Evolutionary conservation across 225 moss, liverwort and hornwort species (phyloP).

Genomic region (Sphagnum tenellum): DNA sequence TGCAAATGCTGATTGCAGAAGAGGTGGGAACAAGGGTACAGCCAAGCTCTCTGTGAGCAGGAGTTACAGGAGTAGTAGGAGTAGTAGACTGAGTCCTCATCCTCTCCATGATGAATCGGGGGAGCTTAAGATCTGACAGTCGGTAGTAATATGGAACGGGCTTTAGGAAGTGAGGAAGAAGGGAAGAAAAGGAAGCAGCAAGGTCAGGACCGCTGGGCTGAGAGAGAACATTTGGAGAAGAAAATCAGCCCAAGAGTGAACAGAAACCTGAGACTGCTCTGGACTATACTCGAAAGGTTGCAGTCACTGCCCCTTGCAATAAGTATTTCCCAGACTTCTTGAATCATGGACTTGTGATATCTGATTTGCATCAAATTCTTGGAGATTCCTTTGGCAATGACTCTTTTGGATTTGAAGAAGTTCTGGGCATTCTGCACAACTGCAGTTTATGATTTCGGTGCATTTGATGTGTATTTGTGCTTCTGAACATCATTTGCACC

Average conservation of each 20-base stretch:
- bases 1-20: constrained; percentile 10
- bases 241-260: constrained; percentile 28
- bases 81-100: constrained; percentile 8
- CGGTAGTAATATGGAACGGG: constrained; percentile 7
- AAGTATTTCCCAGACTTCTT: constrained; percentile 1
- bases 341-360: background rate
- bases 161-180: constrained; percentile 19
- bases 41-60: constrained; percentile 12
- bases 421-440: too few species aligned
- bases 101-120: constrained; percentile 7
- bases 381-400: background rate
- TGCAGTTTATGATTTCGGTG: too few species aligned
- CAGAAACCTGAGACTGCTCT: constrained; percentile 40
- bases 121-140: constrained; percentile 9
- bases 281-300: constrained; percentile 49
- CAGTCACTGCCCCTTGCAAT: constrained; percentile 40
- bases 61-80: constrained; percentile 17
- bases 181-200: constrained; percentile 29
- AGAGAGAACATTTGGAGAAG: constrained; percentile 42
- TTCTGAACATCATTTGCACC: too few species aligned
- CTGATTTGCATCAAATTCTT: background rate
- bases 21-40: background rate
- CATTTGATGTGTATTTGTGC: too few species aligned
- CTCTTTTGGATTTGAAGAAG: background rate
- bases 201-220: constrained; percentile 39